phyloP scores from a whole-genome alignment of 495 filamentous ascomycete genomes.

The Hypoxylon intermedium region DNA sequence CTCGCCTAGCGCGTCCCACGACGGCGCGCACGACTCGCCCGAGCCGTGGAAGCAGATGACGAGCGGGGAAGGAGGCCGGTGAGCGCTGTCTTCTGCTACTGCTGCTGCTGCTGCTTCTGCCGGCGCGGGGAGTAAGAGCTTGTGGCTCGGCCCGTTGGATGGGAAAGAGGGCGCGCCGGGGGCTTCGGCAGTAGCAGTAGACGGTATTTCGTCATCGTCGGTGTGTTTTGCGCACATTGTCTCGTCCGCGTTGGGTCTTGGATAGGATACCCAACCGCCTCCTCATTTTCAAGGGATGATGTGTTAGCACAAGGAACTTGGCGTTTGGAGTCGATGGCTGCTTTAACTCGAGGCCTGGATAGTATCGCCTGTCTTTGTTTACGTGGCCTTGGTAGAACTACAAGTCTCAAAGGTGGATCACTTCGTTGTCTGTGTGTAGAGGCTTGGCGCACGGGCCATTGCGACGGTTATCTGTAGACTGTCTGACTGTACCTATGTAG shows the following conservation, averaged over 20 bases:
- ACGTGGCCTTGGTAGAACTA: no score
- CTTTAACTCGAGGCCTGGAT: no score
- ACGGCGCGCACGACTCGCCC: slow-evolving; percentile 51
- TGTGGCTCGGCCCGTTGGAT: not conserved
- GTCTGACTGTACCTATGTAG: no score
- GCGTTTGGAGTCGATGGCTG: no score
- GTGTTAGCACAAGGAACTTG: not conserved
- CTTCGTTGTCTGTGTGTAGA: not conserved
- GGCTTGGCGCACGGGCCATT: not conserved
- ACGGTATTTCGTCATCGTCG: not conserved
- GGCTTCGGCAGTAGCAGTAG: no score
- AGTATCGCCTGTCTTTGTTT: no score
- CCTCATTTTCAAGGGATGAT: not conserved
- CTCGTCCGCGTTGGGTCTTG: not conserved
- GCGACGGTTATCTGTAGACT: no score
- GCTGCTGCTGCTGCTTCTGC: not conserved
- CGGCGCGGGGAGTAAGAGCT: slow-evolving; percentile 13
- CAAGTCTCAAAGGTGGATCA: not conserved
- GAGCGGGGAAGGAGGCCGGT: slow-evolving; percentile 40
- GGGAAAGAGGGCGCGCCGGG: not conserved
- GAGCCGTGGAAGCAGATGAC: slow-evolving; percentile 56
- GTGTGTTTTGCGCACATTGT: slow-evolving; percentile 11
- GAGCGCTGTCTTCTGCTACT: not conserved
- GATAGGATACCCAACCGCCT: not conserved
- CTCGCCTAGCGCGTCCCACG: slow-evolving; percentile 51